Conservation (phyloP, 2,329 filamentous ascomycete genomes). For the Dothistroma septosporum region DNA sequence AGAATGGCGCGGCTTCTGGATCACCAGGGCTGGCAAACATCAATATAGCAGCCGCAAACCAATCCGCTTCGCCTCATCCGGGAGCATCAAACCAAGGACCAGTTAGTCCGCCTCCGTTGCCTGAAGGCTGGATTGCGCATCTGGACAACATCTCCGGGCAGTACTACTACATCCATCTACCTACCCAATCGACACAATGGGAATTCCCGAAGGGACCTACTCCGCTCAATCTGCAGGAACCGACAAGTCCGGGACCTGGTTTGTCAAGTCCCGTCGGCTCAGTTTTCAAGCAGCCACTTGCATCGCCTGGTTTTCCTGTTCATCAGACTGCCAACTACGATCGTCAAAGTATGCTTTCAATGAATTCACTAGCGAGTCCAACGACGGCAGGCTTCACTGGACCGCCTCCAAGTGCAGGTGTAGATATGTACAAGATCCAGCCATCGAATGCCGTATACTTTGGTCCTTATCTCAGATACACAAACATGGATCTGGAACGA, state of each 20-base stretch:
- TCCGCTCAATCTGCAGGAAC: slow-evolving; percentile 78
- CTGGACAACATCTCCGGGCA: slow-evolving; percentile 92
- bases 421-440: slow-evolving; percentile 89
- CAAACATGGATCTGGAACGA: slow-evolving; percentile 92
- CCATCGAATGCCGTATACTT: slow-evolving; percentile 98
- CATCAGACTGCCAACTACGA: slow-evolving; percentile 74
- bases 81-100: slow-evolving; percentile 49
- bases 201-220: slow-evolving; percentile 96
- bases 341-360: slow-evolving; percentile 79
- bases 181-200: slow-evolving; percentile 95
- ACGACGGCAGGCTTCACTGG: slow-evolving; percentile 79
- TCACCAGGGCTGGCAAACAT: slow-evolving; percentile 39
- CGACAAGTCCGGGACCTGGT: slow-evolving; percentile 71
- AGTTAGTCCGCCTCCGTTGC: slow-evolving; percentile 83
- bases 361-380: slow-evolving; percentile 68
- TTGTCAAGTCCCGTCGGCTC: slow-evolving; percentile 44
- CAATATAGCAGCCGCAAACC: slow-evolving; percentile 37
- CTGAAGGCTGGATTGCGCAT: slow-evolving; percentile 97
- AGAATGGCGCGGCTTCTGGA: slow-evolving; percentile 29
- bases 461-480: slow-evolving; percentile 89
- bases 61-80: slow-evolving; percentile 18
- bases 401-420: slow-evolving; percentile 81
- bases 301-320: slow-evolving; percentile 71
- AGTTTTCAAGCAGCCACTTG: slow-evolving; percentile 62
- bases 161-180: slow-evolving; percentile 97